Percentiles rank a stretch among this genome's conserved stretches.
Evolutionary conservation across 345 rosid genomes (phyloP).

Genomic region (Brassica carinata): DNA sequence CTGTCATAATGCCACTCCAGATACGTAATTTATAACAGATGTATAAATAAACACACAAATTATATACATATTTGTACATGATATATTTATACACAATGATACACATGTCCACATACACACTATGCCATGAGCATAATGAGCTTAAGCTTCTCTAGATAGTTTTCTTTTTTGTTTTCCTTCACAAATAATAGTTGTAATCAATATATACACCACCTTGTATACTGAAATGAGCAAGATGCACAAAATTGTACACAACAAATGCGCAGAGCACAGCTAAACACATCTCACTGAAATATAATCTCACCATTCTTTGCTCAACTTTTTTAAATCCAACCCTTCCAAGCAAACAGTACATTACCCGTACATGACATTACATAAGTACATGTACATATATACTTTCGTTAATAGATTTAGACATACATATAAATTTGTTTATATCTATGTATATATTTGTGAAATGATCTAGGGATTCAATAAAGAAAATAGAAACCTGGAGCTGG

Average conservation of each 20-base stretch:
- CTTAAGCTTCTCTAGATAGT: neutral
- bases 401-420: neutral
- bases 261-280: constrained; percentile 7
- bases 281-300: neutral
- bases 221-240: neutral
- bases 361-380: constrained; percentile 1
- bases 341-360: constrained; percentile 1
- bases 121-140: neutral
- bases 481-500: constrained; percentile 53
- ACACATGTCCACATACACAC: constrained; percentile 2
- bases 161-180: neutral
- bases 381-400: constrained; percentile 1
- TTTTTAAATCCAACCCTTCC: neutral
- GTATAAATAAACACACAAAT: constrained; percentile 1
- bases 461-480: constrained; percentile 18
- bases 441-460: neutral
- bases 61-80: neutral
- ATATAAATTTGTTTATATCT: neutral
- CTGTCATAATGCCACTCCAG: neutral
- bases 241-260: neutral
- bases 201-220: constrained; percentile 11
- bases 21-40: constrained; percentile 3
- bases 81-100: neutral
- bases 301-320: neutral
- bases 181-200: neutral